These are phyloP conservation scores for Solanum pennellii DNA, from an alignment of 257 asterid species.

Conservation along the genomic window DNA sequence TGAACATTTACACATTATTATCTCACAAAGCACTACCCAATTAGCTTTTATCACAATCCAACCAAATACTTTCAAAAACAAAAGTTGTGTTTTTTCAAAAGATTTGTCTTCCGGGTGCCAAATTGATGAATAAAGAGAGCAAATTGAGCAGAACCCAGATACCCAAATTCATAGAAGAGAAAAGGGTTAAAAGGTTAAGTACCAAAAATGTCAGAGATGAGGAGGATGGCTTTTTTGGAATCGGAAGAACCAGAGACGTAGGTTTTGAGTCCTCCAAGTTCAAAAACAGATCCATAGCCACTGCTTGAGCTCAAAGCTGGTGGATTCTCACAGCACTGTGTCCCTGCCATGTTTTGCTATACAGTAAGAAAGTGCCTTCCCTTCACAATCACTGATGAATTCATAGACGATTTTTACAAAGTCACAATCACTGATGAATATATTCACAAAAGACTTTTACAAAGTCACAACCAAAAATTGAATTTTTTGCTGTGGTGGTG, in stretches of 20 bases:
- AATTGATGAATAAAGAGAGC: not conserved
- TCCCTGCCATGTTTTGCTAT: constrained; percentile 27
- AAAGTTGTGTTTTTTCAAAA: not conserved
- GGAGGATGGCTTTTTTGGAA: constrained; percentile 1
- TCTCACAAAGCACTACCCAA: not conserved
- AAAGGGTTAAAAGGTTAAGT: not conserved
- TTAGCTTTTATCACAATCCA: not conserved
- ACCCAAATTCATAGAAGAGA: not conserved
- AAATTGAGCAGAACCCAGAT: not conserved
- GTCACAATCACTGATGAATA: not conserved
- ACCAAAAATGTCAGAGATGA: not conserved
- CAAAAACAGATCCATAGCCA: constrained; percentile 31
- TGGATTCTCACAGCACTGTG: constrained; percentile 47
- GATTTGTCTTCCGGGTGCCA: not conserved
- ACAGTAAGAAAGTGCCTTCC: not conserved
- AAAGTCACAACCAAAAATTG: not conserved
- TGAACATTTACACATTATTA: not conserved
- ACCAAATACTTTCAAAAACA: not conserved
- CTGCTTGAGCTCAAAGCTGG: constrained; percentile 33
- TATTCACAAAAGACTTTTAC: not conserved
- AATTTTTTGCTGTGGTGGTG: not conserved
- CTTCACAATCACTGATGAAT: not conserved
- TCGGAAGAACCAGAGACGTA: constrained; percentile 30
- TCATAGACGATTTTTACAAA: not conserved
- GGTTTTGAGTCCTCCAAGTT: constrained; percentile 36